A percentile compares a stretch with the other conserved stretches of the same genome.
Evolutionary conservation across 768 basidiomycete genomes (phyloP).

Genomic region (Collybia mongolica): DNA sequence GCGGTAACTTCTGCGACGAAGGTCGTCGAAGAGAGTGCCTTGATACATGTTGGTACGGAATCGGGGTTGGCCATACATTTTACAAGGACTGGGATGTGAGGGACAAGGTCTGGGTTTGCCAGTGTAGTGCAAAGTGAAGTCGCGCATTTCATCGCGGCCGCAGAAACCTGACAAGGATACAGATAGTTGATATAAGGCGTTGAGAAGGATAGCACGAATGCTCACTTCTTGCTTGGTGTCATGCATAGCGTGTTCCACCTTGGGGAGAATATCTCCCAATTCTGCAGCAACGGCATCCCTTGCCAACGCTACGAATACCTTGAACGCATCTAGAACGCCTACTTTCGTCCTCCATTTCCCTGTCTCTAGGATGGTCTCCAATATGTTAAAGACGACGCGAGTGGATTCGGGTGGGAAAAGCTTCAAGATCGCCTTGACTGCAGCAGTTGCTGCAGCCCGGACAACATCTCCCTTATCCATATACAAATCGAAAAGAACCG

Average conservation of each 20-base stretch:
- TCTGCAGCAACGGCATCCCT: slow-evolving; percentile 80
- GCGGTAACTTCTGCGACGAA: slow-evolving; percentile 97
- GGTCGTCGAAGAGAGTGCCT: slow-evolving; percentile 90
- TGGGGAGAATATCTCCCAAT: slow-evolving; percentile 78
- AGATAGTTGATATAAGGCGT: not conserved
- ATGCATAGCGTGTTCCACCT: slow-evolving; percentile 89
- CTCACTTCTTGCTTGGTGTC: slow-evolving; percentile 93
- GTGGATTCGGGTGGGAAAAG: slow-evolving; percentile 81
- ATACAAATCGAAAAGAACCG: slow-evolving; percentile 77
- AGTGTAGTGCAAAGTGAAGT: slow-evolving; percentile 87
- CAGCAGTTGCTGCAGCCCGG: slow-evolving; percentile 72
- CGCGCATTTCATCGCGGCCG: slow-evolving; percentile 85
- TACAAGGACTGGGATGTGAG: slow-evolving; percentile 86
- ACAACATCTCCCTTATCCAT: slow-evolving; percentile 96
- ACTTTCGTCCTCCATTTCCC: slow-evolving; percentile 96
- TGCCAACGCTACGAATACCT: slow-evolving; percentile 65
- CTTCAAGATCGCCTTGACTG: slow-evolving; percentile 83
- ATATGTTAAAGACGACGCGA: slow-evolving; percentile 60
- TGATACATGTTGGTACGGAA: slow-evolving; percentile 89
- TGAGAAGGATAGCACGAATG: slow-evolving; percentile 8
- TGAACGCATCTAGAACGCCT: slow-evolving; percentile 87
- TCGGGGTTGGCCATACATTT: slow-evolving; percentile 93
- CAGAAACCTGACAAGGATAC: slow-evolving; percentile 61
- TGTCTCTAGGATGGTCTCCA: slow-evolving; percentile 74
- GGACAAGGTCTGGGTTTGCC: slow-evolving; percentile 88